Base-by-base conservation (phyloP, 495 filamentous ascomycete species). In the Jackrogersella minutella region DNA sequence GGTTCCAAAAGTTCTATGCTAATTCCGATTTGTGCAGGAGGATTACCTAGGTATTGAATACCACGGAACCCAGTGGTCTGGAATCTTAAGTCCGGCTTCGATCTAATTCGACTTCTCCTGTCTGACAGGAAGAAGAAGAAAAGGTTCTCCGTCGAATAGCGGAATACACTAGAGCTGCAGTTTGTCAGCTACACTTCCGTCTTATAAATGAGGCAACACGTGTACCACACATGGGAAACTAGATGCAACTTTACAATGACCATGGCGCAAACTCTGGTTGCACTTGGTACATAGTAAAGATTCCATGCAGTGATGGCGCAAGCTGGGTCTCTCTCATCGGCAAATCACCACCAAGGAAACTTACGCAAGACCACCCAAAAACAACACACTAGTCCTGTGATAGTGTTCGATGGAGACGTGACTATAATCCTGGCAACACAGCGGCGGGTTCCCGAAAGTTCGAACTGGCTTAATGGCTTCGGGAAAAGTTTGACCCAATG, bases 261-360 rank as follows among this genome's bases (percentile, higher is more conserved):
- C 19, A 46, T 24, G 21, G 49, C 50, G 55, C 49, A 2, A 30
- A 54, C 6, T 41, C 6, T 19, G 19, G 31, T 55, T 36, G 13
- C 58, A 67, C 64, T 57, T 40, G 39, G 39, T 41, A 49, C n/a
- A n/a, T n/a, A n/a, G 46, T 28, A 47, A 47, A 36, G 3, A 44
- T 28, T 9, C 13, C 50, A 62, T 67, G 57, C 28, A 39, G 41
- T 51, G 53, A 46, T 22, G 26, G 44, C 26, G 58, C 58, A 54
- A 41, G 49, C 43, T 36, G 51, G 19, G 30, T 14, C 50, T 21
- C 28, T 17, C 17, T 16, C n/a, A n/a, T 40, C n/a, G 16, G 41
- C 60, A 61, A 69, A 69, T 69, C 60, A 69, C 17, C 7, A 24
- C 13, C 46, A 9, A 56, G 37, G 19, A 41, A 39, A 69, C 66